These are phyloP conservation scores for Cercospora janseana DNA, from an alignment of 2,329 filamentous ascomycete genomes.

Conservation along the genomic window DNA sequence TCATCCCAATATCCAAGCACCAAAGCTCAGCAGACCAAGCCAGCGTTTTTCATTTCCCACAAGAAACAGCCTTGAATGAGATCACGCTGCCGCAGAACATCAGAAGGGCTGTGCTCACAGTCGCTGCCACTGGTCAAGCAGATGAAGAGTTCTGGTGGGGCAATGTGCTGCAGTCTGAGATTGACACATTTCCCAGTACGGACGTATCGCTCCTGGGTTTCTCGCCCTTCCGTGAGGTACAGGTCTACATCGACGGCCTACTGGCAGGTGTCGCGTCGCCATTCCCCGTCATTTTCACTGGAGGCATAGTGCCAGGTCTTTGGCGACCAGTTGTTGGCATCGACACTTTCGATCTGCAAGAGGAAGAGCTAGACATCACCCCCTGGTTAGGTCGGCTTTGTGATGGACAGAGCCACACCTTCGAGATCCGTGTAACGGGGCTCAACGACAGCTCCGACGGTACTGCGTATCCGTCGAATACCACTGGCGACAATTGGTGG, in stretches of 20 bases:
- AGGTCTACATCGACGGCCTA: constrained; percentile 69
- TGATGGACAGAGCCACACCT: constrained; percentile 63
- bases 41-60: constrained; percentile 68
- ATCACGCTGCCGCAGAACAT: constrained; percentile 65
- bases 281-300: constrained; percentile 78
- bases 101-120: constrained; percentile 67
- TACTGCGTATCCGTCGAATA: constrained; percentile 51
- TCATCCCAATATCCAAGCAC: constrained; percentile 63
- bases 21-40: constrained; percentile 51
- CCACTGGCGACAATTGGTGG: constrained; percentile 68
- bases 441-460: constrained; percentile 57
- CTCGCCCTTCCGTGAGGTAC: constrained; percentile 74
- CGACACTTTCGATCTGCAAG: constrained; percentile 73
- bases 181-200: constrained; percentile 55
- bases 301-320: constrained; percentile 71
- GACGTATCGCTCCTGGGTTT: constrained; percentile 61
- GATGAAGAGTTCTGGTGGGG: constrained; percentile 67
- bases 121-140: constrained; percentile 74
- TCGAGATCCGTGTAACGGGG: constrained; percentile 66
- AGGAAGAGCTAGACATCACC: constrained; percentile 80
- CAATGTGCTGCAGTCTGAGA: constrained; percentile 66
- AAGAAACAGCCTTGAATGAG: constrained; percentile 58
- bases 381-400: constrained; percentile 70
- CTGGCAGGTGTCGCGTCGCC: constrained; percentile 77
- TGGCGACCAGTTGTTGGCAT: constrained; percentile 77